Evolutionary conservation across 805 yeast species (phyloP).

Genomic region (Metschnikowia lochheadii): DNA sequence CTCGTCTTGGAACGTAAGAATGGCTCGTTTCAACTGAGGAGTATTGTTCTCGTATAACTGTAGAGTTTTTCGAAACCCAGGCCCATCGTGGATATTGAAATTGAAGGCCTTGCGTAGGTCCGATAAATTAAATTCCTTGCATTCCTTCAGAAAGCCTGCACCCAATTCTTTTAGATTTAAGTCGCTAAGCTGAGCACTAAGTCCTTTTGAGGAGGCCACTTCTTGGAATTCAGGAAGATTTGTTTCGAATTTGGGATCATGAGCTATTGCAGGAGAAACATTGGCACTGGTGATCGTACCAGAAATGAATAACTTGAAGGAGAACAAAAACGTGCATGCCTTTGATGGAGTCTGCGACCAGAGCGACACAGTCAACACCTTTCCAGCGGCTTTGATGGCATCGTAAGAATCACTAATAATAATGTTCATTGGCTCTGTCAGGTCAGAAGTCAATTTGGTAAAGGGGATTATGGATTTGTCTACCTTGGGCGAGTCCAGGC

Average conservation of each 20-base stretch:
- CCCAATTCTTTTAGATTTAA: not conserved
- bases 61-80: slow-evolving; percentile 36
- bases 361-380: slow-evolving; percentile 8
- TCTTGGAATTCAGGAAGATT: slow-evolving; percentile 5
- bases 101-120: slow-evolving; percentile 26
- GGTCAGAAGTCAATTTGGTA: slow-evolving; percentile 25
- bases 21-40: slow-evolving; percentile 25
- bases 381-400: not conserved
- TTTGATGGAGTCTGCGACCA: slow-evolving; percentile 8
- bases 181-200: slow-evolving; percentile 1
- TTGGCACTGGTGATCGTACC: not conserved
- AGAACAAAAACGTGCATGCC: not conserved
- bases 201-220: not conserved
- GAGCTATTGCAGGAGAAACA: not conserved
- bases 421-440: slow-evolving; percentile 8
- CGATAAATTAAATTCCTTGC: slow-evolving; percentile 7
- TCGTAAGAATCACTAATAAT: slow-evolving; percentile 15
- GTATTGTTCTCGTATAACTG: slow-evolving; percentile 28
- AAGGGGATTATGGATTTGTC: slow-evolving; percentile 31
- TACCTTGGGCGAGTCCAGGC: slow-evolving; percentile 5
- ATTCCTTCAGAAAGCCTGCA: slow-evolving; percentile 1
- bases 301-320: slow-evolving; percentile 8
- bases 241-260: slow-evolving; percentile 3
- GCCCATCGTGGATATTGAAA: slow-evolving; percentile 41
- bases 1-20: slow-evolving; percentile 28